Base-by-base conservation (phyloP, 2,329 filamentous ascomycete genomes). In the Aspergillus brunneoviolaceus region DNA sequence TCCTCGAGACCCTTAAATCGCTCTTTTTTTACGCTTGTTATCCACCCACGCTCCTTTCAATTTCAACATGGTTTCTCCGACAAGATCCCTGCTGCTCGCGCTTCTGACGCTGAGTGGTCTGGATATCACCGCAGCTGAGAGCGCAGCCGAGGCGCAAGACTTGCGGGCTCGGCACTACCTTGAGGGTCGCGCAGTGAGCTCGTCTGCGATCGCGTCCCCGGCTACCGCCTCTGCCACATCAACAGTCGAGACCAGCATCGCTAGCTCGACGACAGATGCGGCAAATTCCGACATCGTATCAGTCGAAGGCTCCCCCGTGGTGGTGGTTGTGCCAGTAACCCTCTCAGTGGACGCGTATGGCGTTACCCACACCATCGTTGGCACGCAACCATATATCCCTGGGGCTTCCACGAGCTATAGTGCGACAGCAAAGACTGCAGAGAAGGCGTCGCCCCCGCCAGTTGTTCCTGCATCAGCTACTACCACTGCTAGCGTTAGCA, bases 161-260 rank as follows among this genome's bases (percentile, higher is more conserved):
- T 65, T 73, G 50, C 72, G 69, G 47, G 76, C 75, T 42, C 73
- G 71, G 33, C 53, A 60, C 25, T 74, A 70, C 64, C 69, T 74
- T 55, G 68, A 72, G 11, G 70, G 68, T 33, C 69, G 72, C n/a
- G 60, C 76, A 52, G 75, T 73, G 64, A 67, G 71, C 57, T 62
- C 49, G 16, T 16, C 42, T 12, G 47, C 11, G 55, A 55, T 19
- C 51, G 51, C 35, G 50, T 59, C 27, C 57, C 39, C 51, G 4
- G 23, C 21, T 21, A n/a, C 45, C 23, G 25, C 55, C 14, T 27
- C 42, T 23, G 49, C 50, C 2, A 58, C 31, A 10, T 49, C 54
- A 6, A 60, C 58, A 31, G 45, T 61, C 14, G 57, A 54, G 39
- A 60, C 59, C 5, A 51, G 35, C 21, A 14, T 29, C 14, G 35